Conservation (phyloP, 2,329 filamentous ascomycete species). For the Colletotrichum tamarilloi region DNA sequence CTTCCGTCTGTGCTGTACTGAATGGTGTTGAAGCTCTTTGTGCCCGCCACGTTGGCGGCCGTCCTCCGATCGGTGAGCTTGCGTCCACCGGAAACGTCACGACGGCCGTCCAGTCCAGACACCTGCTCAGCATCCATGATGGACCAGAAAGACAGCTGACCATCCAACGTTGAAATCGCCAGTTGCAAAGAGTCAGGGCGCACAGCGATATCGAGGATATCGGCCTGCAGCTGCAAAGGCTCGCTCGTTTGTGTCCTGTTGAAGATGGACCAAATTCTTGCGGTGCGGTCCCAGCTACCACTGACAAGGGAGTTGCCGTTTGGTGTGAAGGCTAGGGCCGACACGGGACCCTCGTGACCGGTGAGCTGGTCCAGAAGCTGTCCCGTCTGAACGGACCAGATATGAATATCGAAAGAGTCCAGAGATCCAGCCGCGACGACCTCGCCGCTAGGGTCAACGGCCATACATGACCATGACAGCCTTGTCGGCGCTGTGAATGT, state of each 20-base stretch:
- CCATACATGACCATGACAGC: conserved; percentile 91
- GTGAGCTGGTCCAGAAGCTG: conserved; percentile 91
- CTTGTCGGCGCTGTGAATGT: conserved; percentile 95
- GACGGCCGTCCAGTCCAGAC: conserved; percentile 85
- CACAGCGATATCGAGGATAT: conserved; percentile 87
- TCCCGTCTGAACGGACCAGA: conserved; percentile 98
- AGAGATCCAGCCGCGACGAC: conserved; percentile 95
- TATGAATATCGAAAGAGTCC: conserved; percentile 96
- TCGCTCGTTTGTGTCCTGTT: conserved; percentile 94
- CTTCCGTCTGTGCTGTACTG: conserved; percentile 92
- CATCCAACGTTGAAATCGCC: conserved; percentile 91
- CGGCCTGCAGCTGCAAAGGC: conserved; percentile 89
- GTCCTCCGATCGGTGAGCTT: conserved; percentile 89
- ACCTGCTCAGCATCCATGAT: conserved; percentile 89
- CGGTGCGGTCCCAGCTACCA: conserved; percentile 96
- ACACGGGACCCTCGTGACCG: conserved; percentile 94
- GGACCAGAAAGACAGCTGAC: conserved; percentile 95
- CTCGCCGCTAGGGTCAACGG: conserved; percentile 97
- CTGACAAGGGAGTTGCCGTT: conserved; percentile 87
- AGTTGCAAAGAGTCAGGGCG: conserved; percentile 92
- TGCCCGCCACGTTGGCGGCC: conserved; percentile 89
- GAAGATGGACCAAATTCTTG: conserved; percentile 96
- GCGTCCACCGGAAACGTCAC: conserved; percentile 92
- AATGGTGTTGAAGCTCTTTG: conserved; percentile 89
- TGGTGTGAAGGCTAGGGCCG: conserved; percentile 86